Evolutionary conservation across 208 protist genomes (phyloP), one percentile per base, ranked within the genome.

Genomic region (Trypanosoma avium): DNA sequence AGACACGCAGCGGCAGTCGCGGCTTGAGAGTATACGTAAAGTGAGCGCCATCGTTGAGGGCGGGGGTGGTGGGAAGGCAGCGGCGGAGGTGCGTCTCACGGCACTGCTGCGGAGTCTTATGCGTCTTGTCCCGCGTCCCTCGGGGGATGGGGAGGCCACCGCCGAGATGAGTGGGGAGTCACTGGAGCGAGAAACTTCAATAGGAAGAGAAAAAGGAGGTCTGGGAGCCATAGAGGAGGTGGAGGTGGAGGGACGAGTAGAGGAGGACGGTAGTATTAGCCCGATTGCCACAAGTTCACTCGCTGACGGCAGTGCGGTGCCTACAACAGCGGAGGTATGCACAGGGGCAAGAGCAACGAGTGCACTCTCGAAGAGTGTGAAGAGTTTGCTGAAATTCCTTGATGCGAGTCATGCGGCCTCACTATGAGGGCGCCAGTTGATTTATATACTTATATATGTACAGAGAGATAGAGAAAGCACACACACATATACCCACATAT

Each of bases 331-430:
- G n/a, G n/a, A n/a, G n/a, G n/a, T n/a, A n/a, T n/a, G n/a, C n/a
- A n/a, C n/a, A n/a, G n/a, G n/a, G n/a, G n/a, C 12, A 26, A 30
- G 35, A 17, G 4, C 32, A 4, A 24, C 45, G 26, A 22, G 38
- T 49, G 46, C 50, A 9, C 42, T 63, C 8, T 33, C 30, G 45
- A 35, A 46, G 13, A 62, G 64, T 40, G 21, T 43, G 3, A 27
- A 33, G 46, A 70, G 36, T 9, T 19, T 70, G 15, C 46, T 70
- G 8, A 46, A 27, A 19, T 70, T 63, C 26, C 64, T 70, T 40
- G 55, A 70, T 33, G 30, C 24, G 17, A 33, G 30, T 15, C 8
- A 1, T 27, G n/a, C 10, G n/a, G 26, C 33, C 6, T n/a, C 32
- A 13, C 17, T 24, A 24, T 64, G 26, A 42, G 46, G 30, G 5